Evolutionary conservation across 306 rosid species (phyloP).

Genomic region (Macrotyloma uniflorum): DNA sequence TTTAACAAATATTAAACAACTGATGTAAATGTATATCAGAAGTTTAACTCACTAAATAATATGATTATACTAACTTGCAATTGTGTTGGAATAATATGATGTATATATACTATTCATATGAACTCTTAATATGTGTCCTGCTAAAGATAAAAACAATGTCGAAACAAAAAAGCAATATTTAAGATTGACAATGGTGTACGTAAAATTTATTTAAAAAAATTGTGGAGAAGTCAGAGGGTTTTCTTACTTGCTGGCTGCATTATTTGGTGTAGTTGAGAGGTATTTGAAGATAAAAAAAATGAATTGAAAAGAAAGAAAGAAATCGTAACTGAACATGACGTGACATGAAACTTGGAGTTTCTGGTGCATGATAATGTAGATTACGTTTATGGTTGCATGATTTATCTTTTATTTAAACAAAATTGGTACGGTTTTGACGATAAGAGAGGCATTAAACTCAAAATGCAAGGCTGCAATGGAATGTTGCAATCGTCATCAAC

Average conservation of each 20-base stretch:
- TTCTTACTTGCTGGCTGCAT: not conserved
- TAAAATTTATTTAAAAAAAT: not conserved
- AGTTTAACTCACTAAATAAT: too few relatives aligned
- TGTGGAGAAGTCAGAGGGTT: not conserved
- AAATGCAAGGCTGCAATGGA: too few relatives aligned
- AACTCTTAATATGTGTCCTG: not conserved
- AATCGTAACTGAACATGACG: conserved; percentile 29
- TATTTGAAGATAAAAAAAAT: not conserved
- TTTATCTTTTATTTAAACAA: not conserved
- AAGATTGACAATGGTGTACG: not conserved
- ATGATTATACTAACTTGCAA: not conserved
- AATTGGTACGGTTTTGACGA: not conserved
- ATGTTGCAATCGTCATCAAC: not conserved
- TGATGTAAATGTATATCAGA: too few relatives aligned
- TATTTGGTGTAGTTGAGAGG: not conserved
- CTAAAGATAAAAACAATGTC: not conserved
- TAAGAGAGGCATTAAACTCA: too few relatives aligned
- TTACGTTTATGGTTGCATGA: not conserved
- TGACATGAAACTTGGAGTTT: conserved; percentile 37
- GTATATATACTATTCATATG: too few relatives aligned
- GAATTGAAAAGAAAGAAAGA: not conserved
- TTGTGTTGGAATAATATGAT: not conserved
- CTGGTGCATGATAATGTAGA: conserved; percentile 7
- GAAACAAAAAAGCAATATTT: not conserved
- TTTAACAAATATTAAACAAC: too few relatives aligned